phyloP scores from a whole-genome alignment of 2,329 filamentous ascomycete species.

The Pseudogymnoascus destructans region DNA sequence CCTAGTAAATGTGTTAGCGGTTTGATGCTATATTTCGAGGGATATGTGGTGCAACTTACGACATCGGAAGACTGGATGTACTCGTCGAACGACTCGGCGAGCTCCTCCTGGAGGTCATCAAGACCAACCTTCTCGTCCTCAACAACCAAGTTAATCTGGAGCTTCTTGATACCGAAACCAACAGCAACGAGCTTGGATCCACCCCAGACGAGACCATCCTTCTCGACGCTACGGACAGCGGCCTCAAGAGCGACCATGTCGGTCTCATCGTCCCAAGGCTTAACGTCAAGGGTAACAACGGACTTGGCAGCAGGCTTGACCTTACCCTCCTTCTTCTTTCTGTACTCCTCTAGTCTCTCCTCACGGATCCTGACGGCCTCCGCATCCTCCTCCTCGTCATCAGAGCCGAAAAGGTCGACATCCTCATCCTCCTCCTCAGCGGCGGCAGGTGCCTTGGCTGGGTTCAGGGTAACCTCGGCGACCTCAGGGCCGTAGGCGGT shows the following conservation, averaged over 20 bases:
- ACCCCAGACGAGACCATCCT: constrained; percentile 96
- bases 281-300: constrained; percentile 87
- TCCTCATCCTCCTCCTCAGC: constrained; percentile 67
- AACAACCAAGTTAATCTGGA: constrained; percentile 95
- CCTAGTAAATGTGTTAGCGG: constrained; percentile 26
- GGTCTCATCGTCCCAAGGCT: constrained; percentile 99
- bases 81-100: constrained; percentile 71
- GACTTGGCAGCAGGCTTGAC: constrained; percentile 90
- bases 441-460: constrained; percentile 65
- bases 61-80: constrained; percentile 91
- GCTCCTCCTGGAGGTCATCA: constrained; percentile 75
- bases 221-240: constrained; percentile 68
- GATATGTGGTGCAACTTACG: constrained; percentile 31
- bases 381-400: constrained; percentile 87
- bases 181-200: constrained; percentile 76
- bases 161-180: constrained; percentile 97
- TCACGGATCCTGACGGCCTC: constrained; percentile 76
- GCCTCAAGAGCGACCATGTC: constrained; percentile 73
- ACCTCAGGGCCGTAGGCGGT: constrained; percentile 84
- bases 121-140: constrained; percentile 94
- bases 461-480: constrained; percentile 65
- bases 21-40: background rate
- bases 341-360: constrained; percentile 85
- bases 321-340: constrained; percentile 93
- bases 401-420: constrained; percentile 84